Base-by-base conservation (phyloP, 305 asterid genomes). In the Solanum hybrid region DNA sequence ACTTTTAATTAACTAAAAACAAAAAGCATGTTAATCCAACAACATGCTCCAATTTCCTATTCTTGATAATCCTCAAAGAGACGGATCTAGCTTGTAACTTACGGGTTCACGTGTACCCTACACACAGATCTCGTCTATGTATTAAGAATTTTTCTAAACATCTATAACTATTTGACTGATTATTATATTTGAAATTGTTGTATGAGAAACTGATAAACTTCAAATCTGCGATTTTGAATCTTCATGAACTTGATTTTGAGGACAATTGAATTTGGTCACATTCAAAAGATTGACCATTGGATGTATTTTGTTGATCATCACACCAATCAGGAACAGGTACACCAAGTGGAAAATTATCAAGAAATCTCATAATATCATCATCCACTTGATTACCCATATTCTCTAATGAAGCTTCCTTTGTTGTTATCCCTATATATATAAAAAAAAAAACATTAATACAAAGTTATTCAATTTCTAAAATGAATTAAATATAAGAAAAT, bases 261-360 rank as follows among this genome's bases (percentile, higher is more conserved):
- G 39, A 15, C 20, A 89, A 79, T 93, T 82, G 90, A 89, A 92
- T 31, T 89, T 80, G 38, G 39, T 87, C 91, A 89, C 87, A 17
- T 70, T 90, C 8, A 91, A 92, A 4, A 29, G 91, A 83, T 75
- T 90, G 51, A 6, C 81, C 89, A 26, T 79, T 77, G 0, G 78
- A 12, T 13, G 76, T 37, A 10, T 81, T 93, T 4, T 72, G 83
- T 33, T 90, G 92, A 22, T 90, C 89, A 32, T 32, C 73, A 84
- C 76, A 88, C 98, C 97, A 95, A 7, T 95, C 94, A 0, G 97
- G 96, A 80, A 93, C 91, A 9, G 95, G 94, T 10, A 92, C 95
- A 0, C 94, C 91, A 41, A 94, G 29, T 12, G 98, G 98, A 38
- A 95, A 94, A 77, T 91, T 92, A 88, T 94, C 94, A 1, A 96